phyloP scores from a whole-genome alignment of 176 grass and related monocot genomes.

The Aegilops sharonensis region DNA sequence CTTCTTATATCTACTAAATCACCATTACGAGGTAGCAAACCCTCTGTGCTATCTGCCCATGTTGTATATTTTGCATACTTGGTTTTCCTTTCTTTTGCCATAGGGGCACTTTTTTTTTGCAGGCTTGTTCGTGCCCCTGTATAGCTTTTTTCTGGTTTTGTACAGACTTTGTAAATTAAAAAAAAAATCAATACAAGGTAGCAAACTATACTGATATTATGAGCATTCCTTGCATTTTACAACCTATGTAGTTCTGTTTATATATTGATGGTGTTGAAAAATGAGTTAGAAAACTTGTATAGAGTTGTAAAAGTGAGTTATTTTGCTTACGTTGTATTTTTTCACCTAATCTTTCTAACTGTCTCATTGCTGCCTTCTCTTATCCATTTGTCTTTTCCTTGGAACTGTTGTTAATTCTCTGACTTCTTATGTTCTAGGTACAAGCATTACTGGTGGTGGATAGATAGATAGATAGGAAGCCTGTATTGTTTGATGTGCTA shows the following conservation, averaged over 20 bases:
- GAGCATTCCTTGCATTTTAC: neutral
- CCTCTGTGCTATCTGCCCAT: too few species aligned
- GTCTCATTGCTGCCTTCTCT: neutral
- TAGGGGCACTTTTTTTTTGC: too few species aligned
- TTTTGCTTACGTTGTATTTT: neutral
- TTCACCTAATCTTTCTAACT: neutral
- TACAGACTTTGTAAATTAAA: too few species aligned
- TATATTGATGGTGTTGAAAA: neutral
- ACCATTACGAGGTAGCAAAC: too few species aligned
- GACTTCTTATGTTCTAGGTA: neutral
- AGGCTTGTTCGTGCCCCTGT: too few species aligned
- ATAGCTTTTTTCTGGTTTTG: too few species aligned
- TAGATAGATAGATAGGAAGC: neutral
- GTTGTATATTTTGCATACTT: too few species aligned
- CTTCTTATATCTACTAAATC: too few species aligned
- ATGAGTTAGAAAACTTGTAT: neutral
- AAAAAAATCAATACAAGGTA: too few species aligned
- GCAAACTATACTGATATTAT: neutral
- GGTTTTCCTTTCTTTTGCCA: too few species aligned
- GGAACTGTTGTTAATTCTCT: neutral
- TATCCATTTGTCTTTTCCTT: too few species aligned
- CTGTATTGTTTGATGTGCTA: neutral
- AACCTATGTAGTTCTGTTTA: neutral
- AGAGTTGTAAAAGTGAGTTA: neutral
- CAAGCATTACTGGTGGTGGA: neutral